phyloP scores from a whole-genome alignment of 2,329 filamentous ascomycete genomes.

The Arthrobotrys megalospora region DNA sequence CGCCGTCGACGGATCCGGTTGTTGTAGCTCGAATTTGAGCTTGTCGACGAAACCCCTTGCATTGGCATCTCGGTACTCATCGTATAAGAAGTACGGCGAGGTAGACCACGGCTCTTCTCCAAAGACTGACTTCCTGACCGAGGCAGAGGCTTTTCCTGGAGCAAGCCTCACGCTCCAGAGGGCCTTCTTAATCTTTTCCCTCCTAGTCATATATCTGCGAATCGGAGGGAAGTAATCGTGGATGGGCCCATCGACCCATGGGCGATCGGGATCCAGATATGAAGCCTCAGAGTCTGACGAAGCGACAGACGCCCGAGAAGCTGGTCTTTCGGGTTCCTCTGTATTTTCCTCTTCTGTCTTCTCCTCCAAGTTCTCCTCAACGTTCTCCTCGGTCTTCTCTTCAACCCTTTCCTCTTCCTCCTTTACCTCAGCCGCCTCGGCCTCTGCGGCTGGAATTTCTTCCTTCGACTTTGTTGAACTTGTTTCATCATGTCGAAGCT shows the following conservation, averaged over 20 bases:
- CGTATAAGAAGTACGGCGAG: constrained; percentile 51
- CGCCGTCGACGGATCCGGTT: constrained; percentile 29
- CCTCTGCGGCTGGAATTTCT: not conserved
- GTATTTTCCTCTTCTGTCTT: constrained; percentile 5
- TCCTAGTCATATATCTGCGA: constrained; percentile 33
- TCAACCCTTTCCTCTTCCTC: no score
- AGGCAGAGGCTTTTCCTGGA: constrained; percentile 45
- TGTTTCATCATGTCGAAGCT: constrained; percentile 35
- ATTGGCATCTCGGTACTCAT: constrained; percentile 41
- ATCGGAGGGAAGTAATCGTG: constrained; percentile 30
- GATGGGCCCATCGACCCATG: constrained; percentile 33
- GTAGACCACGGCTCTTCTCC: constrained; percentile 46
- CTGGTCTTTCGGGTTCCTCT: constrained; percentile 36
- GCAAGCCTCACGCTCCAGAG: constrained; percentile 46
- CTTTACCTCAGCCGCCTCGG: not conserved
- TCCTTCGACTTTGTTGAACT: constrained; percentile 1
- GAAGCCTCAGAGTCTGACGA: constrained; percentile 31
- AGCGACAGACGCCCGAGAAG: constrained; percentile 31
- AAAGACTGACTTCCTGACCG: constrained; percentile 45
- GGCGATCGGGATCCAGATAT: constrained; percentile 30
- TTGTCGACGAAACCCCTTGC: constrained; percentile 51
- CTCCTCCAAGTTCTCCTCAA: constrained; percentile 16
- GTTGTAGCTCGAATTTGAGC: constrained; percentile 43
- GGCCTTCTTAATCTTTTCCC: constrained; percentile 45
- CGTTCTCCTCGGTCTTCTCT: not conserved